A percentile compares a stretch with the other conserved stretches of the same genome.
phyloP scores from a whole-genome alignment of 208 protist genomes.

The Phytomonas sp. region DNA sequence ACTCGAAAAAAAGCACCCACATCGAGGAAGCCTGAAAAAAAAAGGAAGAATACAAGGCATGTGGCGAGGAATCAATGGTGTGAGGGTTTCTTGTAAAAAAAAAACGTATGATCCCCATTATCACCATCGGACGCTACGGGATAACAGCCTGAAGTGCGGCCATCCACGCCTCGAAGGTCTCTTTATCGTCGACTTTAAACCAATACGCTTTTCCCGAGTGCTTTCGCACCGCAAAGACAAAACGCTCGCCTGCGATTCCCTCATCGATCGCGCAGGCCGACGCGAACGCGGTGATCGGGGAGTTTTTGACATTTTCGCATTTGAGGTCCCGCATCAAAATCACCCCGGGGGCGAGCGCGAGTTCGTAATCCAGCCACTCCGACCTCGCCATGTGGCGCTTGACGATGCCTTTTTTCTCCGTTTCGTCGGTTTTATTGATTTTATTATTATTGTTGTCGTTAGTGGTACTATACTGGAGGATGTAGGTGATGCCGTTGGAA shows the following conservation, averaged over 20 bases:
- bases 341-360: conserved; percentile 37
- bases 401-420: conserved; percentile 31
- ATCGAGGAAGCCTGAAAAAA: conserved; percentile 2
- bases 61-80: too few relatives aligned
- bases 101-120: too few relatives aligned
- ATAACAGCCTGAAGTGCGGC: conserved; percentile 49
- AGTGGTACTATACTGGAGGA: too few relatives aligned
- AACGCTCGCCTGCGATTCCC: conserved; percentile 55
- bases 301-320: conserved; percentile 24
- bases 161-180: conserved; percentile 54
- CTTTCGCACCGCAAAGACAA: conserved; percentile 81
- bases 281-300: conserved; percentile 47
- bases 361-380: conserved; percentile 69
- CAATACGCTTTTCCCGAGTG: conserved; percentile 75
- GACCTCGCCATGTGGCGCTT: conserved; percentile 65
- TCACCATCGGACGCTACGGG: conserved; percentile 14
- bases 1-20: too few relatives aligned
- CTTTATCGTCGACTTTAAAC: conserved; percentile 50
- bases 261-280: conserved; percentile 81
- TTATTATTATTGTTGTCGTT: too few relatives aligned
- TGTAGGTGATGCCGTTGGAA: conserved; percentile 41
- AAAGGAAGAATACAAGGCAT: conserved; percentile 6
- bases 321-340: conserved; percentile 34
- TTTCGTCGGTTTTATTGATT: too few relatives aligned
- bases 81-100: too few relatives aligned